A percentile compares a stretch with the other conserved stretches of the same genome.
Evolutionary conservation across 2,329 filamentous ascomycete species (phyloP).

Genomic region (Monilinia laxa): DNA sequence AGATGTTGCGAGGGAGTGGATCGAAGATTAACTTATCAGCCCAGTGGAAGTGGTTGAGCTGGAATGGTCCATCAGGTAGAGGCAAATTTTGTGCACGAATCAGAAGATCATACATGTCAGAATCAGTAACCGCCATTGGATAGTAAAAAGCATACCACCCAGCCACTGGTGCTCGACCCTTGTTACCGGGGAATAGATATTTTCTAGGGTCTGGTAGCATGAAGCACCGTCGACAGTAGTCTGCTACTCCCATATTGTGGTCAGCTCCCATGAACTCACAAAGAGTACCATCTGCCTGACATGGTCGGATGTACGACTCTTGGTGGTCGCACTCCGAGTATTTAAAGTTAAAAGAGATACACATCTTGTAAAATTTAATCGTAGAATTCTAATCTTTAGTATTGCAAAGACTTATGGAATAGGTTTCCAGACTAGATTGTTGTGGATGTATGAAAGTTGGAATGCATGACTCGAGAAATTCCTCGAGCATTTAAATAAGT

Average conservation of each 20-base stretch:
- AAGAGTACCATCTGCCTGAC: neutral
- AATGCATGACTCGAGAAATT: neutral
- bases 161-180: neutral
- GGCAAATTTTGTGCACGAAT: neutral
- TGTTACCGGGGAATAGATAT: neutral
- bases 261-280: neutral
- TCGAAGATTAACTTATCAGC: neutral
- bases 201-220: conserved; percentile 3
- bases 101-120: neutral
- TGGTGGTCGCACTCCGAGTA: neutral
- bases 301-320: neutral
- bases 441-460: neutral
- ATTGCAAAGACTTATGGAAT: neutral
- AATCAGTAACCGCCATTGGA: neutral
- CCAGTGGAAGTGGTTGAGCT: neutral
- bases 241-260: neutral
- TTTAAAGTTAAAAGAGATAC: neutral
- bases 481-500: neutral
- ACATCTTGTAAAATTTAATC: neutral
- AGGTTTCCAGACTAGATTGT: neutral
- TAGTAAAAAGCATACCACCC: neutral
- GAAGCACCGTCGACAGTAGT: neutral
- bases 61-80: neutral
- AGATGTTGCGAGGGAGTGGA: neutral
- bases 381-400: neutral